phyloP scores from a whole-genome alignment of 2,329 filamentous ascomycete genomes.

The Sporothrix luriei region DNA sequence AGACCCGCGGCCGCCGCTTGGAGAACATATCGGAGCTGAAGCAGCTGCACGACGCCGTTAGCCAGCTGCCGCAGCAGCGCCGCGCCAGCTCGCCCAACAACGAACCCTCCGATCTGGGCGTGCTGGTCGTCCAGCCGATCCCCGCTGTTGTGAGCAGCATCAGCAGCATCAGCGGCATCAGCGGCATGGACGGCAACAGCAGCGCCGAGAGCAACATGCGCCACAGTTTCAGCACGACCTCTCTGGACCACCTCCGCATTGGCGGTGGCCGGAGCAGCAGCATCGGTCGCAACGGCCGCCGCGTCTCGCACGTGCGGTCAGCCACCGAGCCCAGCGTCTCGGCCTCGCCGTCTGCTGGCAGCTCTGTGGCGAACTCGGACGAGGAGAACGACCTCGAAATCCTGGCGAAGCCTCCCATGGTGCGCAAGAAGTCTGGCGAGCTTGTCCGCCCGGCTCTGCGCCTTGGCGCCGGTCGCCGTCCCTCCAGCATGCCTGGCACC shows the following conservation, averaged over 20 bases:
- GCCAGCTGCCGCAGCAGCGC: conserved; percentile 71
- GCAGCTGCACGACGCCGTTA: conserved; percentile 80
- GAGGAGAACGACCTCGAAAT: conserved; percentile 65
- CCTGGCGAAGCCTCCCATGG: conserved; percentile 86
- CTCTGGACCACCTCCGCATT: conserved; percentile 48
- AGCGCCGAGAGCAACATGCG: conserved; percentile 46
- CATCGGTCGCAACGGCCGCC: conserved; percentile 51
- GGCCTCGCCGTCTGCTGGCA: conserved; percentile 51
- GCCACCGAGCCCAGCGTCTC: conserved; percentile 58
- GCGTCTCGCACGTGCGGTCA: conserved; percentile 56
- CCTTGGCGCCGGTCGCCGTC: conserved; percentile 74
- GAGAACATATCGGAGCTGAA: conserved; percentile 62
- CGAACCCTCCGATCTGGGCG: conserved; percentile 43
- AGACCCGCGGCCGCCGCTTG: conserved; percentile 52
- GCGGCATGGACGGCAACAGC: conserved; percentile 27
- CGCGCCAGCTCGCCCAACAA: conserved; percentile 59
- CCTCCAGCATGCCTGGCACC: conserved; percentile 96
- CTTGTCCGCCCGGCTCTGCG: conserved; percentile 90
- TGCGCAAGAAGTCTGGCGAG: conserved; percentile 97
- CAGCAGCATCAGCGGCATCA: conserved; percentile 34
- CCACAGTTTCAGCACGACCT: conserved; percentile 53
- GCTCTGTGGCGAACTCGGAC: conserved; percentile 57
- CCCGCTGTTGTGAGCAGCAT: conserved; percentile 37
- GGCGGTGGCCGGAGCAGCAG: conserved; percentile 44
- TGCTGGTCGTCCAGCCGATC: conserved; percentile 45